Evolutionary conservation across 192 early-diverging fungal species (phyloP).

Genomic region (Dispira parvispora): DNA sequence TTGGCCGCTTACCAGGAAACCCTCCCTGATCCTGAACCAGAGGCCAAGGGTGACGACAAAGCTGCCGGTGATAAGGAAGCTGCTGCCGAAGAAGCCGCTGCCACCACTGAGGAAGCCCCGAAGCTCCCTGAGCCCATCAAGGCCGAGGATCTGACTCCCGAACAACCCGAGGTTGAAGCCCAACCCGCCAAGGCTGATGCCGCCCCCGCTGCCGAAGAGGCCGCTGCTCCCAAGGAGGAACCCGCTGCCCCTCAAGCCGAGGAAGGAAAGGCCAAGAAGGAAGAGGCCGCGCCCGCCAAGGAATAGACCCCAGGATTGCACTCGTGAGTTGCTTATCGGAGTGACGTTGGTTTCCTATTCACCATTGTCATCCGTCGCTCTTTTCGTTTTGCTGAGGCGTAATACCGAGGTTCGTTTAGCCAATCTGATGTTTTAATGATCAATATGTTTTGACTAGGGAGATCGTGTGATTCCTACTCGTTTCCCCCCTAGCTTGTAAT

Average conservation of each 20-base stretch:
- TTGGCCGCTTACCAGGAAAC: background rate
- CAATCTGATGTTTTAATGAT: too few species aligned
- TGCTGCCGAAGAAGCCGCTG: background rate
- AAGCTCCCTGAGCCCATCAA: background rate
- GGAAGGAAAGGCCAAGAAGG: background rate
- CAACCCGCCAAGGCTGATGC: background rate
- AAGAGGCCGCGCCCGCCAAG: background rate
- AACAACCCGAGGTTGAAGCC: background rate
- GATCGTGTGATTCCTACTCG: too few species aligned
- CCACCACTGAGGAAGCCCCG: background rate
- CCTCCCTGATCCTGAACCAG: constrained; percentile 9
- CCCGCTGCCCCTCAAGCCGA: background rate
- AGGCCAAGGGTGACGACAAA: background rate
- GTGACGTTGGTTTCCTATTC: too few species aligned
- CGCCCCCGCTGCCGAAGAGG: background rate
- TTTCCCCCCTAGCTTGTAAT: too few species aligned
- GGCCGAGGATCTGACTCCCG: background rate
- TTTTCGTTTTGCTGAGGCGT: too few species aligned
- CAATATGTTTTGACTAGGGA: too few species aligned
- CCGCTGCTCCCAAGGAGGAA: background rate
- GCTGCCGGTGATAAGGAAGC: background rate
- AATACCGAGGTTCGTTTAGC: too few species aligned
- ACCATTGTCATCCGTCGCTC: too few species aligned
- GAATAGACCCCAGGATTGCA: too few species aligned
- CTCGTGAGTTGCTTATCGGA: too few species aligned